Evolutionary conservation across 2,329 filamentous ascomycete genomes (phyloP).

Genomic region (Phyllosticta capitalensis): DNA sequence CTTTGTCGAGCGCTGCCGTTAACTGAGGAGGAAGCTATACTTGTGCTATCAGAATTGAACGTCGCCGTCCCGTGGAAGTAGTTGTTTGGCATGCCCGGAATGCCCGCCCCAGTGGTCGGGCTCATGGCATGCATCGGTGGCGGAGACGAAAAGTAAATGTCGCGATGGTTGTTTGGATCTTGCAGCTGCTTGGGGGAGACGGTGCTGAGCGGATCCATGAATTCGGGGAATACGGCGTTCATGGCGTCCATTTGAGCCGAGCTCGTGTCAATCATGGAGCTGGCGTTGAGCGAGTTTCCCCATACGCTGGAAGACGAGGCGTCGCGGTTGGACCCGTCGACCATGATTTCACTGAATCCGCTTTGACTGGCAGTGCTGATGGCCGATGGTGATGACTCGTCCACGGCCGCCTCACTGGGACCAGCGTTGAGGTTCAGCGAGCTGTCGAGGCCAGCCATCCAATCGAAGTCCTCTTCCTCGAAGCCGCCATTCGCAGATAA

Average conservation of each 20-base stretch:
- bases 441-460: constrained; percentile 73
- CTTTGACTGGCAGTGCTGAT: constrained; percentile 93
- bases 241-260: constrained; percentile 68
- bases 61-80: constrained; percentile 57
- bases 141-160: constrained; percentile 71
- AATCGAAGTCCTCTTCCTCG: constrained; percentile 71
- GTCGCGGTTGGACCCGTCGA: constrained; percentile 53
- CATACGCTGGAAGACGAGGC: constrained; percentile 27
- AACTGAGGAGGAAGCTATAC: constrained; percentile 57
- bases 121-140: constrained; percentile 67
- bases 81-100: constrained; percentile 53
- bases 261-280: constrained; percentile 54
- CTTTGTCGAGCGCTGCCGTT: constrained; percentile 55
- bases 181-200: constrained; percentile 68
- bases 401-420: constrained; percentile 69
- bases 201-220: constrained; percentile 50
- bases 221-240: constrained; percentile 64
- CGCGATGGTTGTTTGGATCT: constrained; percentile 57
- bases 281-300: constrained; percentile 48
- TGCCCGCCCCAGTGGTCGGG: constrained; percentile 46
- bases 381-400: constrained; percentile 89
- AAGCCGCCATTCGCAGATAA: constrained; percentile 53
- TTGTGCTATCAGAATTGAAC: constrained; percentile 58
- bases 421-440: constrained; percentile 49
- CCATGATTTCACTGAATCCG: constrained; percentile 82